Conservation (phyloP, 768 basidiomycete genomes). For the Pleurotus ostreatus region DNA sequence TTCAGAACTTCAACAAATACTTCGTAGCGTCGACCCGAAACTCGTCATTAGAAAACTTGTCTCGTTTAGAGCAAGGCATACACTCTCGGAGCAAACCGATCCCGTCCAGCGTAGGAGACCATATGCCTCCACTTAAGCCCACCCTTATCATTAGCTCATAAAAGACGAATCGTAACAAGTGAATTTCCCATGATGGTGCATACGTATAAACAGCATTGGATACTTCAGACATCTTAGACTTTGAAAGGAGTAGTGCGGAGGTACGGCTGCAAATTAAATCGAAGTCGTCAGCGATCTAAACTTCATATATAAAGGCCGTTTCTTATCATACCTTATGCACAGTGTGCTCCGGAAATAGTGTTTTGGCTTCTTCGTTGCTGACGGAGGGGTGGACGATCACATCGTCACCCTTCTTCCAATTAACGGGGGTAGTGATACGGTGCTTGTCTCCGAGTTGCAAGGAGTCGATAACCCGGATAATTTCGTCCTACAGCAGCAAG, state of each 20-base stretch:
- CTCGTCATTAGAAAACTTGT: slow-evolving; percentile 48
- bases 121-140: no score
- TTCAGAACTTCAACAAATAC: slow-evolving; percentile 39
- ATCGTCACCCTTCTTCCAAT: slow-evolving; percentile 92
- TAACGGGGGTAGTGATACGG: slow-evolving; percentile 84
- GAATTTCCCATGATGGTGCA: not conserved
- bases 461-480: slow-evolving; percentile 33
- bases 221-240: not conserved
- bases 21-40: slow-evolving; percentile 38
- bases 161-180: no score
- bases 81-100: slow-evolving; percentile 49
- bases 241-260: slow-evolving; percentile 6
- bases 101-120: slow-evolving; percentile 18
- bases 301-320: not conserved
- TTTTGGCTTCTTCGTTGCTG: slow-evolving; percentile 83
- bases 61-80: slow-evolving; percentile 52
- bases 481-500: not conserved
- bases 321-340: slow-evolving; percentile 62
- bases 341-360: slow-evolving; percentile 80
- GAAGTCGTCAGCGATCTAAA: not conserved
- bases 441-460: slow-evolving; percentile 90
- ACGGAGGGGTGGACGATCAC: slow-evolving; percentile 91
- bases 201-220: not conserved
- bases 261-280: not conserved
- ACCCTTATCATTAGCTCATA: no score